Evolutionary conservation across 2,329 filamentous ascomycete species (phyloP), one percentile per base, ranked within the genome.

Genomic region (Ophiostoma angusticollis): DNA sequence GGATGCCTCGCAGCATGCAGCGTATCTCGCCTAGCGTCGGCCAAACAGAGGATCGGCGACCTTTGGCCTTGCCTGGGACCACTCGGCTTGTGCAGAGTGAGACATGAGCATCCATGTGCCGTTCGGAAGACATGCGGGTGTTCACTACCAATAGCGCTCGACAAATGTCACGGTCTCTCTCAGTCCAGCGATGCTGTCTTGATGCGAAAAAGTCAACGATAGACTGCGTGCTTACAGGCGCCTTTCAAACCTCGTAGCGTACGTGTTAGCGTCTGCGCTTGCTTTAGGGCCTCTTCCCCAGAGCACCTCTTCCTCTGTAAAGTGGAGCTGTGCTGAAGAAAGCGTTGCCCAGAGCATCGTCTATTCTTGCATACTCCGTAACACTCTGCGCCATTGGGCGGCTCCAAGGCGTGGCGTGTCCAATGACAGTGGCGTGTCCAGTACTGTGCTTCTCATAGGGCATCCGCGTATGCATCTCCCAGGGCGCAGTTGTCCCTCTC

Each of bases 401-500:
- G 39, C 30, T 38, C 19, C 35, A 46, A 49, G 49, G 43, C 45
- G n/a, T 23, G 36, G 35, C 39, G 36, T 33, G 46, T 38, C 58
- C 57, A 60, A 59, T 60, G 35, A 45, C 44, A 49, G 54, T 45
- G 36, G 43, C 27, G 37, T 52, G 49, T 46, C 43, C 46, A 40
- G 48, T 31, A 46, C 46, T 40, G 50, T 39, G 49, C 43, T 47
- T 57, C 55, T 54, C 48, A 60, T 59, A 60, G 58, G 58, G 49
- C 49, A 42, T 54, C 49, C 40, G 48, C 46, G 50, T 52, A 56
- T 59, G 58, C 57, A 58, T 47, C 50, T 49, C 49, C 55, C 48
- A 50, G 55, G 51, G 56, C 52, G 49, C 49, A 49, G 37, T 27
- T 25, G 33, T n/a, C n/a, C n/a, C n/a, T 16, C 25, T 34, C 30